A percentile compares a stretch with the other conserved stretches of the same genome.
Conservation (phyloP, 225 moss, liverwort and hornwort species). For the Bryum argenteum region DNA sequence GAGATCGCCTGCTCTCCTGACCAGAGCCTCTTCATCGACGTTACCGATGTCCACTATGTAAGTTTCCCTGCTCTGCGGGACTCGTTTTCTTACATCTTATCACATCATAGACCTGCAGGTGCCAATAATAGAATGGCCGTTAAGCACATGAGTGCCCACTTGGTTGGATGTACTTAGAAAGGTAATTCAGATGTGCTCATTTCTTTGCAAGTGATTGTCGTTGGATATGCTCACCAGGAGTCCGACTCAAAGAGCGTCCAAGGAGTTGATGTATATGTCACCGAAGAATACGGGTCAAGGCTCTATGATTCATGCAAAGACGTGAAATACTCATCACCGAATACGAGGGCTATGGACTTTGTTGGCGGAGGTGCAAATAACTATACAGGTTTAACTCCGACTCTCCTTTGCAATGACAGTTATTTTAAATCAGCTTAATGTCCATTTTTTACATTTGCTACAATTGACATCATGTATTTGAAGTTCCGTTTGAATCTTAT, state of each 20-base stretch:
- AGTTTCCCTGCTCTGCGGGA: constrained; percentile 8
- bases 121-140: neutral
- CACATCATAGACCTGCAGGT: constrained; percentile 10
- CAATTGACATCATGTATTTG: neutral
- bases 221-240: constrained; percentile 51
- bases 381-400: constrained; percentile 60
- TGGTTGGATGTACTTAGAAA: neutral
- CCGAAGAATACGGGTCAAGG: constrained; percentile 71
- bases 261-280: constrained; percentile 80
- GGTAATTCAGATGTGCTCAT: constrained; percentile 2
- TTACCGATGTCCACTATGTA: constrained; percentile 68
- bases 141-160: neutral
- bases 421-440: constrained; percentile 4
- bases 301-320: constrained; percentile 96
- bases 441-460: neutral
- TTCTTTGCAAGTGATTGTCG: constrained; percentile 12
- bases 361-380: constrained; percentile 93
- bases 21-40: constrained; percentile 86
- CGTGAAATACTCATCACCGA: constrained; percentile 80
- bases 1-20: constrained; percentile 95
- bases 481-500: neutral
- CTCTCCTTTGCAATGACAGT: constrained; percentile 7
- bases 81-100: neutral
- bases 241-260: constrained; percentile 53
- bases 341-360: constrained; percentile 91